Evolutionary conservation across 345 rosid genomes (phyloP), one percentile per base, ranked within the genome.

Genomic region (Gossypium herbaceum): DNA sequence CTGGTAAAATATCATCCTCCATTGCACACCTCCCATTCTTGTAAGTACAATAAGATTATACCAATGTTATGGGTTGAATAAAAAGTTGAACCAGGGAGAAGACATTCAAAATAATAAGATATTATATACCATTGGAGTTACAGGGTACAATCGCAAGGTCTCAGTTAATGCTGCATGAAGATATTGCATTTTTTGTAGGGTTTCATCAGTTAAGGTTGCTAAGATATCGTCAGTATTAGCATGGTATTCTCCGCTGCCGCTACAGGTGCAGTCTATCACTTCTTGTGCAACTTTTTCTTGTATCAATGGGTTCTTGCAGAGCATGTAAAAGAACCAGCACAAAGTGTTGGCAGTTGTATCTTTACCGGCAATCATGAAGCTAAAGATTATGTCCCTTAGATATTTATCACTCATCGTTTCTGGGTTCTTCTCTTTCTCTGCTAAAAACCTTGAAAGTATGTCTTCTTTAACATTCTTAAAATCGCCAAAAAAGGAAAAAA

Each of bases 81-180:
- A 34, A 34, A 34, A 34, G 39, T 34, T 34, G 41, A 34, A 34
- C 41, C 7, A 5, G 7, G 41, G 7, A 34, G 41, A 34, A 34
- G 41, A 34, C 41, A 34, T 34, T 34, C 41, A 34, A 34, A 34
- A 34, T 34, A 34, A 5, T 34, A 34, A 34, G 39, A 34, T 34
- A 5, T 5, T 34, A 61, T 8, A 74, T 89, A 88, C 94, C 83
- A 81, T 25, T 27, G 95, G 98, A 9, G 84, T 88, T 22, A 86
- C 74, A 79, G 95, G 97, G 75, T 87, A 86, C 1, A 93, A 82
- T 79, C 98, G 82, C 74, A 90, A 77, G 66, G 97, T 90, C 85
- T 93, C 98, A 8, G 93, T 80, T 73, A 93, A 81, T 2, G 92
- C 77, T 22, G 97, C 94, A 52, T 89, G 97, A 73, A 94, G 96